Evolutionary conservation across 495 filamentous ascomycete genomes (phyloP).

Genomic region (Penicillium simplicissimum): DNA sequence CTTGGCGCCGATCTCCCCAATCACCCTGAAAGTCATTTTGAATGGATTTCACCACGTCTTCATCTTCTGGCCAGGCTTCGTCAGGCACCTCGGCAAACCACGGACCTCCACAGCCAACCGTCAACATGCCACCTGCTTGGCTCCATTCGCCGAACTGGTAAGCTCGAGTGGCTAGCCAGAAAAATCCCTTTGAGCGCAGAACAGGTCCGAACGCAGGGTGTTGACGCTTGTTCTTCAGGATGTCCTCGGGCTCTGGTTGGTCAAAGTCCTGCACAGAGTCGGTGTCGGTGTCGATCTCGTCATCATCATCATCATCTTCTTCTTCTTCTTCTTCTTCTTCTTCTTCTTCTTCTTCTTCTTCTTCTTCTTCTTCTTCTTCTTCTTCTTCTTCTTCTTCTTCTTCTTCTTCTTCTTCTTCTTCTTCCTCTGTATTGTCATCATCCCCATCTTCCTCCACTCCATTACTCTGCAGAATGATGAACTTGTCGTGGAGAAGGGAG

Average conservation of each 20-base stretch:
- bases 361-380: conserved; percentile 36
- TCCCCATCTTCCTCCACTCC: conserved; percentile 39
- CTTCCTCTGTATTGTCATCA: conserved; percentile 38
- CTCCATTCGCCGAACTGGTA: conserved; percentile 57
- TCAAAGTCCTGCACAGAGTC: conserved; percentile 40
- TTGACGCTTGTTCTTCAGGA: conserved; percentile 46
- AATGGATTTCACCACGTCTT: conserved; percentile 44
- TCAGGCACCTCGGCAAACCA: conserved; percentile 54
- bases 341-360: conserved; percentile 34
- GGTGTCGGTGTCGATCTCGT: conserved; percentile 40
- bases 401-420: conserved; percentile 36
- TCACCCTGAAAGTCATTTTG: conserved; percentile 48
- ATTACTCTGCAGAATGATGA: conserved; percentile 51
- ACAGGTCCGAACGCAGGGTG: conserved; percentile 43
- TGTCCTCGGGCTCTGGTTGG: conserved; percentile 36
- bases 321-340: conserved; percentile 37
- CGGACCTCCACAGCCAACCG: conserved; percentile 50
- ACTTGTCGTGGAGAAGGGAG: conserved; percentile 53
- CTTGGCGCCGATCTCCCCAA: conserved; percentile 61
- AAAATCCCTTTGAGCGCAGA: conserved; percentile 50
- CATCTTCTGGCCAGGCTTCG: conserved; percentile 47
- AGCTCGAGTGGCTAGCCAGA: conserved; percentile 49
- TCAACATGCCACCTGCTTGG: conserved; percentile 61
- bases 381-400: conserved; percentile 35
- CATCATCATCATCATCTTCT: conserved; percentile 32